Evolutionary conservation across 768 basidiomycete species (phyloP), one percentile per base, ranked within the genome.

Genomic region (Tephrocybe sp.): DNA sequence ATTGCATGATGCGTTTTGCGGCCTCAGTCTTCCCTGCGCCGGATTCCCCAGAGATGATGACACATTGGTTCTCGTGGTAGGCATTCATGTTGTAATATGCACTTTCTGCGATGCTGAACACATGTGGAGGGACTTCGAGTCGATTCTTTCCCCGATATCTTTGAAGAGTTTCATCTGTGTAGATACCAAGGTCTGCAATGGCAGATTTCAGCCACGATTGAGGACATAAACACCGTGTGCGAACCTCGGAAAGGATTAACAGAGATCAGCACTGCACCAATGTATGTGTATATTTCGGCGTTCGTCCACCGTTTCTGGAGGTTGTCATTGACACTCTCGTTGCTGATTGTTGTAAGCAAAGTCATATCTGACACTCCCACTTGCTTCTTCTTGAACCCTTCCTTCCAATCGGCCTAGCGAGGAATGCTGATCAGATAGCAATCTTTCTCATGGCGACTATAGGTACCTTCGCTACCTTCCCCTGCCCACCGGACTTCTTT

Each of bases 61-160:
- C 96, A 67, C 96, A 98, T 73, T 99, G 97, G 64, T 98, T 99
- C 72, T 99, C 96, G 69, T 95, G 90, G 71, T 99, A 97, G 24
- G 94, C 92, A 58, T 93, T 95, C 97, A 99, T 98, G 67, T 95
- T 93, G 75, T 98, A 98, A 76, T 98, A 98, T 9, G 94, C 86
- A 47, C 88, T 82, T 77, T 99, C 97, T 40, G 97, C 97, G 58
- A 99, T 97, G 58, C 88, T 79, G 73, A 96, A 99, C 44, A 99
- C 97, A 73, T 99, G 97, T 1, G 97, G 97, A 9, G 96, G 90
- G 48, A 98, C 92, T 71, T 99, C 97, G 52, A 99, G 85, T 57
- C 97, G 81, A 69, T 99, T 99, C 84, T 98, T 98, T 61, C 94
- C 93, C 54, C 85, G 86, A 73, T 99, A 98, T 55, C 78, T 83